A percentile compares a stretch with the other conserved stretches of the same genome.
phyloP scores from a whole-genome alignment of 148 eudicot genomes.

The Rhododendron mucronatum region DNA sequence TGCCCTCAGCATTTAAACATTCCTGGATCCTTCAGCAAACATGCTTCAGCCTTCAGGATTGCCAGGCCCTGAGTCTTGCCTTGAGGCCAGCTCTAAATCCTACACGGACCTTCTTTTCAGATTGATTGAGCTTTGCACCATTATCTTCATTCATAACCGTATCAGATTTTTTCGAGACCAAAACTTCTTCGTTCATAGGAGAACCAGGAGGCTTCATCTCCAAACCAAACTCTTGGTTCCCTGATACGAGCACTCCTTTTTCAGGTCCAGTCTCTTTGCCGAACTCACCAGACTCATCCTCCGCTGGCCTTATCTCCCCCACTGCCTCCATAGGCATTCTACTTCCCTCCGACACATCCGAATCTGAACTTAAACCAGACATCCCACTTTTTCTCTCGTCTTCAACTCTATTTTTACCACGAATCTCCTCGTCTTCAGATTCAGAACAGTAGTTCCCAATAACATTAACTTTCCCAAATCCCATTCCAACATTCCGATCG shows the following conservation, averaged over 20 bases:
- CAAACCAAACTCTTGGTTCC: neutral
- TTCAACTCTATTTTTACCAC: constrained; percentile 1
- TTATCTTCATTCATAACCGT: neutral
- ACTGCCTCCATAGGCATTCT: neutral
- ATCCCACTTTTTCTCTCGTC: neutral
- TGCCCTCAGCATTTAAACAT: constrained; percentile 10
- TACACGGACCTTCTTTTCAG: constrained; percentile 17
- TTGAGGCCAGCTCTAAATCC: constrained; percentile 21
- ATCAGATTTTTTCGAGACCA: neutral
- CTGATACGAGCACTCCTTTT: neutral
- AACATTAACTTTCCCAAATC: constrained; percentile 16
- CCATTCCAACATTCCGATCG: constrained; percentile 7
- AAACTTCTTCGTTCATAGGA: neutral
- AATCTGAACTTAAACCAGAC: neutral
- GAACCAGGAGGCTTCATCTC: neutral
- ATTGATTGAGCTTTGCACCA: neutral
- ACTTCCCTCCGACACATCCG: neutral
- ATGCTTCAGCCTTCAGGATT: neutral
- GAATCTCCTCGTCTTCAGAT: constrained; percentile 20
- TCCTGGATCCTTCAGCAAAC: constrained; percentile 13
- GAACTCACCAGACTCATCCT: constrained; percentile 21
- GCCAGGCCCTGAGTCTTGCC: constrained; percentile 16
- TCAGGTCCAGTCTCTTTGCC: constrained; percentile 14
- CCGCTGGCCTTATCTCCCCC: neutral
- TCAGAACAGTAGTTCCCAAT: constrained; percentile 16